A percentile compares a stretch with the other conserved stretches of the same genome.
Evolutionary conservation across 441 rosid species (phyloP).

Genomic region (California macrophylla): DNA sequence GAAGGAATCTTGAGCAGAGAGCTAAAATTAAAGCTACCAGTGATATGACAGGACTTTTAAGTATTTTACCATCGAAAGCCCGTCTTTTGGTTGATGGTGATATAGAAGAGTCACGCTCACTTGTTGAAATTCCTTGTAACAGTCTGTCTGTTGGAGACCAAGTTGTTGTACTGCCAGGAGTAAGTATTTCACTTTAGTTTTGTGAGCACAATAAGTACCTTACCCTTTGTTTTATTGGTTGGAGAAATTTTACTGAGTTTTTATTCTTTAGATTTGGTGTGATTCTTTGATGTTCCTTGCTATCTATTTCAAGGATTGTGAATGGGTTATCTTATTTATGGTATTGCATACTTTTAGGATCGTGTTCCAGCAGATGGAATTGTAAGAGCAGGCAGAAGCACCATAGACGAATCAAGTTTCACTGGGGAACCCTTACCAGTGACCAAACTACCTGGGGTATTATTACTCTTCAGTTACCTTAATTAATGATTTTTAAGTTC

Average conservation of each 20-base stretch:
- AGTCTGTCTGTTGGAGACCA: constrained; percentile 80
- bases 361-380: constrained; percentile 90
- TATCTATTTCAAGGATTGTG: not conserved
- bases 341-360: constrained; percentile 41
- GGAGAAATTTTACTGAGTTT: not conserved
- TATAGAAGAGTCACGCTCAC: constrained; percentile 31
- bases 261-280: not conserved
- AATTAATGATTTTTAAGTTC: constrained; percentile 1
- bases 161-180: constrained; percentile 81
- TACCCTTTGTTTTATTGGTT: not conserved
- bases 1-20: constrained; percentile 95
- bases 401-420: constrained; percentile 88
- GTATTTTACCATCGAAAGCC: constrained; percentile 81
- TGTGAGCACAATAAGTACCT: constrained; percentile 13
- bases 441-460: constrained; percentile 84
- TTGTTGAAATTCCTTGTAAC: constrained; percentile 73
- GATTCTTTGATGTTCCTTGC: not conserved
- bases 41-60: constrained; percentile 90
- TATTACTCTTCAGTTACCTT: constrained; percentile 28
- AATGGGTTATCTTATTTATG: constrained; percentile 7
- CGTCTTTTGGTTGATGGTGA: constrained; percentile 65
- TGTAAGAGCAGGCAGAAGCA: constrained; percentile 88
- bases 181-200: constrained; percentile 33
- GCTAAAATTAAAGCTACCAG: constrained; percentile 93
- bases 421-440: constrained; percentile 96